phyloP scores from a whole-genome alignment of 352 stramenopile genomes.

The Globisporangium camurandrum region DNA sequence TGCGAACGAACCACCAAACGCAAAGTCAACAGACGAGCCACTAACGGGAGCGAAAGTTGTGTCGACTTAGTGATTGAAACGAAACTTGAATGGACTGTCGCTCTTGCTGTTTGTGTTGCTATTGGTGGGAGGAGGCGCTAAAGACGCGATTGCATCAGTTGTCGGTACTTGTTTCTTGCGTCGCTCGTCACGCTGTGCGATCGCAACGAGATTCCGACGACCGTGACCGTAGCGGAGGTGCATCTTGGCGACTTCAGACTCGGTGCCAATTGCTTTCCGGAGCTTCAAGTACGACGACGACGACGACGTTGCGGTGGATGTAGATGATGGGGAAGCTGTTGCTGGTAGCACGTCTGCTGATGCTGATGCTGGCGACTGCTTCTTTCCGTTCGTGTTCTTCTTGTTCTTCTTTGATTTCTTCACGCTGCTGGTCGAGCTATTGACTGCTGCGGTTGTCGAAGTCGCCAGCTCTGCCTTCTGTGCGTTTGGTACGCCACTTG shows the following conservation, averaged over 20 bases:
- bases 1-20: background rate
- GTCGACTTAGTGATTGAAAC: too few species aligned
- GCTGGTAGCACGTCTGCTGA: background rate
- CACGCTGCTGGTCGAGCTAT: too few species aligned
- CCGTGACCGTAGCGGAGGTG: slow-evolving; percentile 59
- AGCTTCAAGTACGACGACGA: slow-evolving; percentile 44
- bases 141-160: too few species aligned
- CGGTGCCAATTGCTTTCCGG: slow-evolving; percentile 48
- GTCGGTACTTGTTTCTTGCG: background rate
- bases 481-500: too few species aligned
- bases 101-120: background rate
- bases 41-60: background rate
- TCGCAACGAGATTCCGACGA: slow-evolving; percentile 43
- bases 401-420: slow-evolving; percentile 3
- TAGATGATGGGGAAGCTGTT: background rate
- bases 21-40: background rate
- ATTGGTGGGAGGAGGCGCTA: too few species aligned
- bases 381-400: slow-evolving; percentile 3
- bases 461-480: too few species aligned
- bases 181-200: slow-evolving; percentile 25
- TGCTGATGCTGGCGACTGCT: background rate
- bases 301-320: background rate
- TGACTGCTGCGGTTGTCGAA: too few species aligned
- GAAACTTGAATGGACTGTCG: slow-evolving; percentile 5
- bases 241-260: slow-evolving; percentile 67